A percentile compares a stretch with the other conserved stretches of the same genome.
phyloP scores from a whole-genome alignment of 1,284 basidiomycete species.

The Fereydounia khargensis region DNA sequence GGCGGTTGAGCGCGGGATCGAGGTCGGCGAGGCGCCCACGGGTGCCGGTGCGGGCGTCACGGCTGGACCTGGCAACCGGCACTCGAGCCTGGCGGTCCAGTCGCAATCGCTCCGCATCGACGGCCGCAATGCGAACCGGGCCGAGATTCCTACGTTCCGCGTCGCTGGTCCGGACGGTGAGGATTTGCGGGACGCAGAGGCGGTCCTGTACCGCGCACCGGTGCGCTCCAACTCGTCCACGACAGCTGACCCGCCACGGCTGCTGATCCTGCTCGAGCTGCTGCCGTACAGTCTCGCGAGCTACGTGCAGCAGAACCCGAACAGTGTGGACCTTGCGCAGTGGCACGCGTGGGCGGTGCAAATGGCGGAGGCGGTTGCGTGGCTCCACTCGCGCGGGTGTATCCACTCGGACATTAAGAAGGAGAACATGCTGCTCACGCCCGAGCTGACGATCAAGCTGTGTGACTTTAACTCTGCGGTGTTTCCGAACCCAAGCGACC shows the following conservation, averaged over 20 bases:
- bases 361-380: slow-evolving; percentile 38
- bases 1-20: not conserved
- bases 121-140: no score
- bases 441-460: slow-evolving; percentile 44
- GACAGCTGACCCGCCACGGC: slow-evolving; percentile 33
- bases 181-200: no score
- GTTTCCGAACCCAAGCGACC: slow-evolving; percentile 42
- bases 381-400: slow-evolving; percentile 46
- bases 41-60: no score
- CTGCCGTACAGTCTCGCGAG: slow-evolving; percentile 41
- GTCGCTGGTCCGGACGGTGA: no score
- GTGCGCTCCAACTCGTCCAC: no score
- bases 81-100: no score
- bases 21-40: no score
- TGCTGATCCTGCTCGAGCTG: slow-evolving; percentile 53
- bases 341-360: slow-evolving; percentile 49
- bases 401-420: slow-evolving; percentile 55
- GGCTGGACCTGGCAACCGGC: no score
- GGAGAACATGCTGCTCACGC: slow-evolving; percentile 51
- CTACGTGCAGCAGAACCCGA: slow-evolving; percentile 23
- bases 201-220: no score
- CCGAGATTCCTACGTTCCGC: no score
- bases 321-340: slow-evolving; percentile 32
- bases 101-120: no score
- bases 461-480: slow-evolving; percentile 56